phyloP scores from a whole-genome alignment of 1,284 basidiomycete species.

The Sanghuangporus weigelae region DNA sequence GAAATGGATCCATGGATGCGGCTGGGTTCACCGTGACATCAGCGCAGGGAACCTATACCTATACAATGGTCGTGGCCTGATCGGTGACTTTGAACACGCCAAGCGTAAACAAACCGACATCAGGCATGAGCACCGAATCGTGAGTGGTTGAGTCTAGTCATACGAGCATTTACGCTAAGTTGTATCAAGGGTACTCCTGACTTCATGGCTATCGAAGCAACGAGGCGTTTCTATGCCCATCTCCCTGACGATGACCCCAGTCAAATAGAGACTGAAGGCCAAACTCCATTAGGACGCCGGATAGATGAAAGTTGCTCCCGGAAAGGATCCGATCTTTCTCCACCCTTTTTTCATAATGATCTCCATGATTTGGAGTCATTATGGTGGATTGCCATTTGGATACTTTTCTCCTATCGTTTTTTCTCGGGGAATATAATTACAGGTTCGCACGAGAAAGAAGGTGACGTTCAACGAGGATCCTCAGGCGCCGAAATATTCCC shows the following conservation, averaged over 20 bases:
- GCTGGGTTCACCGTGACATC: too few species aligned
- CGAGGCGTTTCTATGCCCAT: background rate
- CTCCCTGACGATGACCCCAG: too few species aligned
- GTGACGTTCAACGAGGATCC: background rate
- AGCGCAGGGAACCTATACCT: background rate
- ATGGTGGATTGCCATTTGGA: too few species aligned
- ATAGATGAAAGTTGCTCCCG: too few species aligned
- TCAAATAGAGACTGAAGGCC: too few species aligned
- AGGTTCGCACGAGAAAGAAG: background rate
- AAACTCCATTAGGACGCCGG: too few species aligned
- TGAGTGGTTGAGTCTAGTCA: background rate
- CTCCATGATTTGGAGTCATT: background rate
- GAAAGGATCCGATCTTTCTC: background rate
- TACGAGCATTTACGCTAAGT: background rate
- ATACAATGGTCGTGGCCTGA: background rate
- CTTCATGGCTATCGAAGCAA: background rate
- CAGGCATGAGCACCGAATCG: background rate
- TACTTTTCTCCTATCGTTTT: too few species aligned
- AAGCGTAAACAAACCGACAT: background rate
- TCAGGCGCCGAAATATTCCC: background rate
- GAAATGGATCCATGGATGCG: background rate
- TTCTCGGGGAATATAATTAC: too few species aligned
- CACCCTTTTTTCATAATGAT: background rate
- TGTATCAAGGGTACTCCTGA: background rate
- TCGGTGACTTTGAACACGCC: slow-evolving; percentile 4